Conservation (phyloP, 2,329 filamentous ascomycete species). For the Ceratocystis huliohia region DNA sequence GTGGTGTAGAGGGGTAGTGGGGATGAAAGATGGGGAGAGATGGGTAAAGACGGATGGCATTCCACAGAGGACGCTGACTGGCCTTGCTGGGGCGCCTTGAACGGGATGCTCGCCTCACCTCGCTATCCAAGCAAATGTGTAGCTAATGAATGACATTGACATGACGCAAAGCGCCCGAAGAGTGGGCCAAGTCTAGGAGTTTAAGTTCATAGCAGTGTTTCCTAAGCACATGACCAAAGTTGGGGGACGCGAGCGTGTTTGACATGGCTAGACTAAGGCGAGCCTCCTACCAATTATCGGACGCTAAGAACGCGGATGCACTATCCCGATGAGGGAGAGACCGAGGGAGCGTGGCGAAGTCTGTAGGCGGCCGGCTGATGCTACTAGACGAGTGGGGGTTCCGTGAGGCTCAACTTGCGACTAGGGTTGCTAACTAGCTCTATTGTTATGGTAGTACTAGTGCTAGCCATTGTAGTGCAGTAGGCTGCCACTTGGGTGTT, state of each 20-base stretch:
- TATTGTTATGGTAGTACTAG: too few species aligned
- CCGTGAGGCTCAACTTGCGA: too few species aligned
- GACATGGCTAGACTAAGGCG: not conserved
- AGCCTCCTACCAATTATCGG: not conserved
- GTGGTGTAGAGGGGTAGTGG: not conserved
- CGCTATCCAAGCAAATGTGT: slow-evolving; percentile 1
- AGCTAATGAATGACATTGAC: slow-evolving; percentile 11
- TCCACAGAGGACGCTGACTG: not conserved
- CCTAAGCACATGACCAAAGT: not conserved
- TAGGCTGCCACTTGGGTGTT: too few species aligned
- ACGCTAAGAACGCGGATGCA: not conserved
- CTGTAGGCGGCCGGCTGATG: not conserved
- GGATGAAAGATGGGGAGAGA: not conserved
- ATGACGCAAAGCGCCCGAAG: not conserved
- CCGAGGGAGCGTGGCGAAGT: not conserved
- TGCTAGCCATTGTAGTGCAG: too few species aligned
- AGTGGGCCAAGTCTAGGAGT: not conserved
- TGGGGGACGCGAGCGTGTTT: not conserved
- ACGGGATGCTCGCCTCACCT: not conserved
- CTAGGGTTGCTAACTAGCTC: too few species aligned
- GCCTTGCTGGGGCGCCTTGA: not conserved
- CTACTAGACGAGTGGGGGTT: too few species aligned
- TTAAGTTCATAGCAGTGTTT: not conserved
- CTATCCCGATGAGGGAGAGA: not conserved
- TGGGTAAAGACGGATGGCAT: not conserved